Base-by-base conservation (phyloP, 768 basidiomycete species). In the Cystobasidium ongulense region DNA sequence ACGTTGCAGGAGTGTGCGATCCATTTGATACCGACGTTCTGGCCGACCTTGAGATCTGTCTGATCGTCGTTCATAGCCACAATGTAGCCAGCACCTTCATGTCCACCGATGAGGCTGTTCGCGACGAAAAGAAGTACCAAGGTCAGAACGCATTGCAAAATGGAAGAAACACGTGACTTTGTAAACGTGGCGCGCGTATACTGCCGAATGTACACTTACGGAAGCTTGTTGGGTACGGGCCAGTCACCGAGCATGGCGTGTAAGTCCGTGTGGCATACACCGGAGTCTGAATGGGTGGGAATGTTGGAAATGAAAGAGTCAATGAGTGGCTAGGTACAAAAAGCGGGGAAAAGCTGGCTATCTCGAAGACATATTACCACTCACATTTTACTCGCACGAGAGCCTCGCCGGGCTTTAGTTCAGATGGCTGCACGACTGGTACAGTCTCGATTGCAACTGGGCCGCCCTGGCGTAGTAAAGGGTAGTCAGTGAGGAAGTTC, bases 221-320 rank as follows among this genome's bases (percentile, higher is more conserved):
- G 89, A 0, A 83, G 83, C 65, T 83, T 85, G 38, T 86, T 83
- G n/a, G 84, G 81, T 11, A 90, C 72, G 0, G 92, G 92, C 92
- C 92, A 93, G 79, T 93, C 92, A 53, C 86, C 86, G 43, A 85
- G 81, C 41, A 86, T 86, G 31, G 88, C 88, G 77, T 92, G 91
- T 63, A 76, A 61, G 41, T 78, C 78, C 23, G 78, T 79, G 70
- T 78, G 75, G 73, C 75, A 76, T n/a, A 75, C 75, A 43, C 75
- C 75, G 17, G 74, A 70, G 75, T 76, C 67, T 54, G 65, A 3
- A 35, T 25, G 46, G 17, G 18, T 18, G n/a, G 38, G 27, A 72
- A 31, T n/a, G 43, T 8, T 36, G 15, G 21, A n/a, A n/a, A n/a
- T n/a, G n/a, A n/a, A n/a, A 11, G 5, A 33, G 52, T 54, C 41